phyloP scores from a whole-genome alignment of 202 grass and related monocot genomes.

The Sporobolus alterniflorus region DNA sequence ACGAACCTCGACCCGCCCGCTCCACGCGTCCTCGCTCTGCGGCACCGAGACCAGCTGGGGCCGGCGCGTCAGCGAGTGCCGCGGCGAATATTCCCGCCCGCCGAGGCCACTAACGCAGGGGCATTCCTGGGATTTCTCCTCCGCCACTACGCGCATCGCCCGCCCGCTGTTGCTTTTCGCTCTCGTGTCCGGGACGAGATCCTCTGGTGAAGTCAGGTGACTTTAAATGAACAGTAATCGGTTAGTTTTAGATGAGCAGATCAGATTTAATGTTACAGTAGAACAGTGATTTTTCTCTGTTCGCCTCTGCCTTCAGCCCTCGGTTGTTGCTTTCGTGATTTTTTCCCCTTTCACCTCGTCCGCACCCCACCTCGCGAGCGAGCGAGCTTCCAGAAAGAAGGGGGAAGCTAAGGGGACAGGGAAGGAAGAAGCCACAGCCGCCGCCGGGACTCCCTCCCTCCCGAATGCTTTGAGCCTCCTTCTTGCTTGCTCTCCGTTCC shows the following conservation, averaged over 20 bases:
- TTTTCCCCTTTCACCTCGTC: neutral
- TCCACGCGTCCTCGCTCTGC: conserved; percentile 34
- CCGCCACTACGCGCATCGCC: neutral
- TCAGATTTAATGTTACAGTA: too few species aligned
- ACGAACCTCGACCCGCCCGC: neutral
- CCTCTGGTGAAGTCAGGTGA: too few species aligned
- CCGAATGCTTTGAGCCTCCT: conserved; percentile 28
- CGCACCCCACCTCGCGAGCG: neutral
- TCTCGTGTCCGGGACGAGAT: conserved; percentile 9
- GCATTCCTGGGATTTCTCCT: neutral
- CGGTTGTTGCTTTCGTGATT: neutral
- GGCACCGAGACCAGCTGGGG: conserved; percentile 6
- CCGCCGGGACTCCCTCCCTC: neutral
- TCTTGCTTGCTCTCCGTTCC: too few species aligned
- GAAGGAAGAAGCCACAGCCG: neutral
- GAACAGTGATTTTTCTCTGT: too few species aligned
- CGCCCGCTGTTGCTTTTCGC: neutral
- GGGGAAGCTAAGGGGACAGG: neutral
- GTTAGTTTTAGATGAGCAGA: too few species aligned
- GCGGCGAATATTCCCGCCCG: conserved; percentile 33
- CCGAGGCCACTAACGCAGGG: neutral
- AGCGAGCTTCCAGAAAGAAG: conserved; percentile 18
- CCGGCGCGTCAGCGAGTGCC: neutral
- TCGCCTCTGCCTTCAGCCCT: too few species aligned
- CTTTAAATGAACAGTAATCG: too few species aligned